phyloP scores from a whole-genome alignment of 495 filamentous ascomycete species.

The Hyaloscypha finlandica region DNA sequence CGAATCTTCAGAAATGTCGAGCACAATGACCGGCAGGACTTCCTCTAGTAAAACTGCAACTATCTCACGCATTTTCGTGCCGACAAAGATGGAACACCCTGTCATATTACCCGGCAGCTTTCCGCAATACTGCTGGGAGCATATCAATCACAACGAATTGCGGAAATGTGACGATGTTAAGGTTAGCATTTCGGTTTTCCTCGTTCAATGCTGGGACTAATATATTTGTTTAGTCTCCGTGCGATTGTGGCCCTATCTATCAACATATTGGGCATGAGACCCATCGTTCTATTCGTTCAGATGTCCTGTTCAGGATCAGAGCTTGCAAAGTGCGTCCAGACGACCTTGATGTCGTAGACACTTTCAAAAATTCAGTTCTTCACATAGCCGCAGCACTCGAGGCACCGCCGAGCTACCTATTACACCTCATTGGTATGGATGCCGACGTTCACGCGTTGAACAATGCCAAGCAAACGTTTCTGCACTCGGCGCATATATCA shows the following conservation, averaged over 20 bases:
- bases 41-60: not conserved
- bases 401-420: constrained; percentile 11
- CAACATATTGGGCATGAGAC: constrained; percentile 3
- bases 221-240: not conserved
- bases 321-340: constrained; percentile 3
- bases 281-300: constrained; percentile 7
- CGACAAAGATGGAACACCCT: not conserved
- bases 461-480: constrained; percentile 22
- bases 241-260: constrained; percentile 7
- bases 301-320: constrained; percentile 18
- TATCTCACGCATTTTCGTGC: not conserved
- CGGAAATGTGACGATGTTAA: constrained; percentile 10
- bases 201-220: not conserved
- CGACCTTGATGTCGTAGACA: constrained; percentile 12
- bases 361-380: constrained; percentile 21
- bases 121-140: constrained; percentile 25
- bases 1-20: constrained; percentile 10
- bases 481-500: constrained; percentile 14
- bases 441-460: constrained; percentile 15
- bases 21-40: not conserved
- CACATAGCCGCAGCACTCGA: constrained; percentile 19
- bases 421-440: constrained; percentile 7
- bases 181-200: not conserved
- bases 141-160: constrained; percentile 17
- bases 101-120: constrained; percentile 19